Evolutionary conservation across 2,329 filamentous ascomycete species (phyloP), one percentile per base, ranked within the genome.

Genomic region (Colletotrichum lentis): DNA sequence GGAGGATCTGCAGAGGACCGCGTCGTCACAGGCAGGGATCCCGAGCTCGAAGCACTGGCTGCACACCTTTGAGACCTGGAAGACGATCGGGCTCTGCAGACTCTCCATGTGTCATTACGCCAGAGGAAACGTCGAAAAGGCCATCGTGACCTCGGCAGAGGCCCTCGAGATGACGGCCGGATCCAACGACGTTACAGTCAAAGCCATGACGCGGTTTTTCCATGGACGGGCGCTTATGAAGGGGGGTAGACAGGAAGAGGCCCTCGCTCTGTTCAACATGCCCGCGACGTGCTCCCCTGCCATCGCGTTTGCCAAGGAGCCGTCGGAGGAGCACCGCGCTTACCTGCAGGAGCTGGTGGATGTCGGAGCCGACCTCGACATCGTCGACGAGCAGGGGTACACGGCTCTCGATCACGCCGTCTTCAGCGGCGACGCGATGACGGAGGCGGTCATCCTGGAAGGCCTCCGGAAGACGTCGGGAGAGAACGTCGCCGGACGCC

Each of bases 301-400:
- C n/a, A 77, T 79, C 22, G 77, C 77, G 0, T 69, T 81, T 20
- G 78, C 75, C 71, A 80, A 77, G 62, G 80, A 81, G 62, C 77
- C 77, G 0, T 80, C 76, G 0, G 67, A 70, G 1, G 79, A 81
- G 70, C 73, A 80, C 61, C 71, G 74, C 0, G 61, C 70, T 1
- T 80, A 80, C 62, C 67, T 81, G 3, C 59, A 59, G 7, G 74
- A 77, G 43, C 66, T 81, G 35, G 69, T 80, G 0, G 71, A 76
- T 10, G 73, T 73, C 1, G 76, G 78, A 0, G 78, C 73, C 7
- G 73, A 80, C 55, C 49, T 80, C 64, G 70, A 73, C 22, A 65
- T 74, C 4, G 60, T 71, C 2, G 79, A 81, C 50, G 72, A 76
- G 7, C 69, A 77, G 5, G 78, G 77, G 5, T 80, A 80, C 61